Evolutionary conservation across 2,329 filamentous ascomycete genomes (phyloP), one percentile per base, ranked within the genome.

Genomic region (Orbilia oligospora): DNA sequence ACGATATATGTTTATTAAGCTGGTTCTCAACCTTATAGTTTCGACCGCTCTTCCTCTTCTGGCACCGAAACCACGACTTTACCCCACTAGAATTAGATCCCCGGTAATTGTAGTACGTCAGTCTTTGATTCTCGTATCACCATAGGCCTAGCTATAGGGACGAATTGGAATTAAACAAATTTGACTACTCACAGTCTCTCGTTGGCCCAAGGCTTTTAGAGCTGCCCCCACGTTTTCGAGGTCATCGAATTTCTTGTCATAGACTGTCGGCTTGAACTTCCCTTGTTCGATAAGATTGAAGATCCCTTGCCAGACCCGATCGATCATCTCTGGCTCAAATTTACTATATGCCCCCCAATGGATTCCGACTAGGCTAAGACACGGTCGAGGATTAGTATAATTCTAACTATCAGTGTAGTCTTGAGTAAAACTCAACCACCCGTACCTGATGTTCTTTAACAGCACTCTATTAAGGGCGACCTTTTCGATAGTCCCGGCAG

Each of bases 51-150:
- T 5, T 87, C 88, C 53, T 89, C 87, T 81, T 94, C 92, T 0
- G 91, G 90, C 49, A 98, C 87, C 85, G 93, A 93, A 20, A 97
- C 91, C 0, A 97, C 93, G 0, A 98, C 95, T 87, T 98, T 98
- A 0, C 95, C 95, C 95, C 95, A 98, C 0, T 78, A 38, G 33
- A 14, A 24, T n/a, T n/a, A n/a, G n/a, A n/a, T 58, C 5, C 56
- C 33, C 36, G 18, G 18, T 48, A 12, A 18, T 20, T 44, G 18
- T 16, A 49, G 66, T n/a, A n/a, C n/a, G n/a, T 68, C 46, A 65
- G 58, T 18, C 10, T 12, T 27, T 5, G 27, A 14, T 12, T 51
- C 38, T 18, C 27, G 8, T 22, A 5, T 1, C 44, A 41, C 5
- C 2, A 38, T 38, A 8, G n/a, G n/a, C n/a, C n/a, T n/a, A 49